Conservation (phyloP, 2,329 filamentous ascomycete genomes). For the Nannizziopsis barbatae region DNA sequence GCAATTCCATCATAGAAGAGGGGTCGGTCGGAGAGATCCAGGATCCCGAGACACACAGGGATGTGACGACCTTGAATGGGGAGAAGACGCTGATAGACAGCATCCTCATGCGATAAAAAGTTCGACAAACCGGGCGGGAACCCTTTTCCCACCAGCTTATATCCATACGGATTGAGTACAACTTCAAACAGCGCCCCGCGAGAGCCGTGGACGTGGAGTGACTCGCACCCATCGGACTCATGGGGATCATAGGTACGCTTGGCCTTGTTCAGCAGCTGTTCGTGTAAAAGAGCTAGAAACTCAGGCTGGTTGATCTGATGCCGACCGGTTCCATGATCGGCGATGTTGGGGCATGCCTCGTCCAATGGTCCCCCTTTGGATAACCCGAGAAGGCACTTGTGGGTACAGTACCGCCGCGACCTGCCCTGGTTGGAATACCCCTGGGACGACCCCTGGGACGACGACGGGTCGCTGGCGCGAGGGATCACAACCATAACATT, state of each 20-base stretch:
- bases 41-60: constrained; percentile 17
- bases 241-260: constrained; percentile 1
- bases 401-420: constrained; percentile 29
- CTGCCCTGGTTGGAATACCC: constrained; percentile 3
- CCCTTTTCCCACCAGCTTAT: constrained; percentile 18
- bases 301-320: constrained; percentile 15
- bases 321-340: constrained; percentile 24
- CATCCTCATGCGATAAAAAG: constrained; percentile 15
- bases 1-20: constrained; percentile 13
- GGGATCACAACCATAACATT: constrained; percentile 12
- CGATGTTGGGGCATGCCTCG: constrained; percentile 30
- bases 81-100: constrained; percentile 14
- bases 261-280: constrained; percentile 12
- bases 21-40: constrained; percentile 12
- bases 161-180: constrained; percentile 17
- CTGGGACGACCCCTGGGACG: background rate
- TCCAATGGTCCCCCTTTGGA: constrained; percentile 25
- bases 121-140: constrained; percentile 6
- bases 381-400: constrained; percentile 32
- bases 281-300: constrained; percentile 11
- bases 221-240: constrained; percentile 14
- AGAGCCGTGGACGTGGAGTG: constrained; percentile 17
- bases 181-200: constrained; percentile 19
- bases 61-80: constrained; percentile 15
- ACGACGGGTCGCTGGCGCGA: constrained; percentile 7